These are phyloP conservation scores for Daldinia caldariorum DNA, from an alignment of 495 filamentous ascomycete species.

Conservation along the genomic window DNA sequence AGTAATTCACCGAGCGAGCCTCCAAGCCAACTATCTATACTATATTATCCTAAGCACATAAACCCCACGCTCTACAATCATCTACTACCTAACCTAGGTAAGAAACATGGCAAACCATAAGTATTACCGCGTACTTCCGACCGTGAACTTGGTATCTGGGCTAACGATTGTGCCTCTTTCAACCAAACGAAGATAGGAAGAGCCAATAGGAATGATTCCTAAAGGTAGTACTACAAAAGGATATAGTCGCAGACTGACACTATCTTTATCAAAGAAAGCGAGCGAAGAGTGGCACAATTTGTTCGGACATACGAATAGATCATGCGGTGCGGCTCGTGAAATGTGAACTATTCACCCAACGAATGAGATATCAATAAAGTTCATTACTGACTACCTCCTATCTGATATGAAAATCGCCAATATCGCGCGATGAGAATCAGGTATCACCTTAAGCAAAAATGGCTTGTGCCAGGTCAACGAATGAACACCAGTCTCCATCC, in stretches of 20 bases:
- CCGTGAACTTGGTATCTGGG: not conserved
- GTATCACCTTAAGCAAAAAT: conserved; percentile 41
- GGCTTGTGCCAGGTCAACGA: conserved; percentile 11
- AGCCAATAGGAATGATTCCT: not conserved
- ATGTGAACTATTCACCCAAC: not conserved
- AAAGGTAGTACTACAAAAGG: not conserved
- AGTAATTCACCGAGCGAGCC: conserved; percentile 29
- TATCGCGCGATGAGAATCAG: conserved; percentile 8
- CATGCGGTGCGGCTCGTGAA: not conserved
- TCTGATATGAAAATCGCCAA: conserved; percentile 19
- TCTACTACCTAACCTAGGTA: not conserved
- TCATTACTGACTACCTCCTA: conserved; percentile 28
- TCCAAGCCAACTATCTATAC: not conserved
- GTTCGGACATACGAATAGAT: not conserved
- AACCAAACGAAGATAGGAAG: not conserved
- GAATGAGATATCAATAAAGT: conserved; percentile 1
- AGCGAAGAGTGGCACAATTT: not conserved
- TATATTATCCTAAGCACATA: not conserved
- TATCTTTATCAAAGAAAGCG: not conserved
- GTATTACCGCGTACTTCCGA: not conserved
- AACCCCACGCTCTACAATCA: conserved; percentile 2
- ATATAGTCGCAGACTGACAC: not conserved
- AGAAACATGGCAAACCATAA: not conserved
- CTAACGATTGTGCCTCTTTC: not conserved
- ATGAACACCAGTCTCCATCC: conserved; percentile 17